Evolutionary conservation across 768 basidiomycete genomes (phyloP).

Genomic region (Mycena floridula): DNA sequence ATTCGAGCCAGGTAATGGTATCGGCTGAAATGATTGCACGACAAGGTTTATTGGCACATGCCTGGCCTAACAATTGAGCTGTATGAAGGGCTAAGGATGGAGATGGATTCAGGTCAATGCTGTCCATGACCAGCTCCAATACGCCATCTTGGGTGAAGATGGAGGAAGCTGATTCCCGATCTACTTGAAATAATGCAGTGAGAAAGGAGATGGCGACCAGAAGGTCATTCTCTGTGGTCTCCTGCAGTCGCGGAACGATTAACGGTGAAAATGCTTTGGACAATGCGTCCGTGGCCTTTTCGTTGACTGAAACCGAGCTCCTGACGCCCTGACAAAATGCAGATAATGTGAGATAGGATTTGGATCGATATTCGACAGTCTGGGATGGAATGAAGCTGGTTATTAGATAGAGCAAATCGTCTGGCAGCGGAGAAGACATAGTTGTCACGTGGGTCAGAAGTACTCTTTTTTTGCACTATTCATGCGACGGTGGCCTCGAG

Average conservation of each 20-base stretch:
- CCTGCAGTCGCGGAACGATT: slow-evolving; percentile 44
- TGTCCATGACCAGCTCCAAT: slow-evolving; percentile 60
- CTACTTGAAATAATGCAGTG: slow-evolving; percentile 81
- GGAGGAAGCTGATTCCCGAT: slow-evolving; percentile 55
- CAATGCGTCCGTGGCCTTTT: slow-evolving; percentile 43
- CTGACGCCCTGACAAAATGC: slow-evolving; percentile 60
- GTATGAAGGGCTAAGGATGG: slow-evolving; percentile 48
- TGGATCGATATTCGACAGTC: slow-evolving; percentile 43
- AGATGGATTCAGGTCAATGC: slow-evolving; percentile 57
- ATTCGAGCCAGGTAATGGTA: slow-evolving; percentile 61
- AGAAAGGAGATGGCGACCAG: slow-evolving; percentile 60
- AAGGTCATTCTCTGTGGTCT: slow-evolving; percentile 46
- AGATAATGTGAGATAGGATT: slow-evolving; percentile 66
- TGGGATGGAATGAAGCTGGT: slow-evolving; percentile 47
- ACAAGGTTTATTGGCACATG: slow-evolving; percentile 68
- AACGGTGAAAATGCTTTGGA: slow-evolving; percentile 43
- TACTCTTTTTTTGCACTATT: no score
- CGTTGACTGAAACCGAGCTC: slow-evolving; percentile 25
- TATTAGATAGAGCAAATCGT: slow-evolving; percentile 48
- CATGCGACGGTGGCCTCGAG: no score
- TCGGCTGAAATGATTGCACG: slow-evolving; percentile 54
- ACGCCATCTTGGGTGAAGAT: slow-evolving; percentile 63
- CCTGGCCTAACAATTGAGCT: slow-evolving; percentile 71
- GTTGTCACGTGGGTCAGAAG: no score
- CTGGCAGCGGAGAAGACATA: slow-evolving; percentile 26